These are phyloP conservation scores for Aspergillus clavatus DNA, from an alignment of 2,329 filamentous ascomycete species.

Conservation along the genomic window DNA sequence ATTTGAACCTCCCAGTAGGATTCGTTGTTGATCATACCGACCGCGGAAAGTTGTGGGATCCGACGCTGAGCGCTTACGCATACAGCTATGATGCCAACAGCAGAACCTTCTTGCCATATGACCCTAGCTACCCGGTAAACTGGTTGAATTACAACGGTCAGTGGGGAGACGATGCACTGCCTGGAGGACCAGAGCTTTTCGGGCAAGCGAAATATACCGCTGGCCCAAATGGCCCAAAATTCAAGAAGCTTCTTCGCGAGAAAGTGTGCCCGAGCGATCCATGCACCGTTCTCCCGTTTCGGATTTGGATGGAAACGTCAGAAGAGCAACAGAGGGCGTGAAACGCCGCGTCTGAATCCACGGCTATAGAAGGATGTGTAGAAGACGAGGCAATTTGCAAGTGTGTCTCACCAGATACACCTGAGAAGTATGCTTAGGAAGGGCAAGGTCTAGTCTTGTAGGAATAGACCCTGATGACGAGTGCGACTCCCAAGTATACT, in stretches of 20 bases:
- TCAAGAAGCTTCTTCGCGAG: slow-evolving; percentile 54
- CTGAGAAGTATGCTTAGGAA: too few relatives aligned
- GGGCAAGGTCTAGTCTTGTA: too few relatives aligned
- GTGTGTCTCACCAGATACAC: too few relatives aligned
- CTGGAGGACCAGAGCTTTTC: slow-evolving; percentile 46
- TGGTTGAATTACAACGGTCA: slow-evolving; percentile 55
- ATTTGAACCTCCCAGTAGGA: slow-evolving; percentile 52
- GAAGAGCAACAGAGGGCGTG: slow-evolving; percentile 3
- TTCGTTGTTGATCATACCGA: slow-evolving; percentile 54
- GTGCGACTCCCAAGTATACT: too few relatives aligned
- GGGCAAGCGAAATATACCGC: slow-evolving; percentile 53
- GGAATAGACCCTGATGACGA: too few relatives aligned
- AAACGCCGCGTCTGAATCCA: too few relatives aligned
- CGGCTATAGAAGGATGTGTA: too few relatives aligned
- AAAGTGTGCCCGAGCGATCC: slow-evolving; percentile 52
- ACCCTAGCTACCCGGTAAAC: slow-evolving; percentile 43
- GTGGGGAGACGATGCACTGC: slow-evolving; percentile 61
- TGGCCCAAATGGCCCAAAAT: slow-evolving; percentile 58
- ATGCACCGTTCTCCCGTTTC: slow-evolving; percentile 43
- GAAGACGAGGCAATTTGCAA: too few relatives aligned
- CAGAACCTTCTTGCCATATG: slow-evolving; percentile 46
- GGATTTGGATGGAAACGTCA: slow-evolving; percentile 14
- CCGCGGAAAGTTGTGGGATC: slow-evolving; percentile 57
- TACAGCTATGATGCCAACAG: slow-evolving; percentile 49
- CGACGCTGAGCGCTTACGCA: slow-evolving; percentile 50